Evolutionary conservation across 164 flowering plant genomes (phyloP).

Genomic region (Litsea cubeba): DNA sequence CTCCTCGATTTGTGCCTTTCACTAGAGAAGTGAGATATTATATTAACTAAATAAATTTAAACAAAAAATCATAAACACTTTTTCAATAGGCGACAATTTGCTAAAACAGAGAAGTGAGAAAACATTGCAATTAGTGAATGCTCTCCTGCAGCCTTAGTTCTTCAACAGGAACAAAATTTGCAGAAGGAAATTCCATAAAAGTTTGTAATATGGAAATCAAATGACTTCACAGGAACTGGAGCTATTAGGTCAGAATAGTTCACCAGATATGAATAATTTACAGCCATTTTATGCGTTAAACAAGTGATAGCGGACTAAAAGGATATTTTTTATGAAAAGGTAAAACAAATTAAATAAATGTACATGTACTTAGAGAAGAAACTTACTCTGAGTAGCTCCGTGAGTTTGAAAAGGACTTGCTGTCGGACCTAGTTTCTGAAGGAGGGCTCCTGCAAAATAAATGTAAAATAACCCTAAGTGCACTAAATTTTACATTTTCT

Average conservation of each 20-base stretch:
- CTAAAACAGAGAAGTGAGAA: neutral
- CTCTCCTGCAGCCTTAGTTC: neutral
- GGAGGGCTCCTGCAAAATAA: constrained; percentile 30
- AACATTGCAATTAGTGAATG: neutral
- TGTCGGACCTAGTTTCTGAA: constrained; percentile 34
- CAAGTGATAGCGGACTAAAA: neutral
- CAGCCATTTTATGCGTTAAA: neutral
- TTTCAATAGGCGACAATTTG: neutral
- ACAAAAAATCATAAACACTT: neutral
- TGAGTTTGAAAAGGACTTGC: constrained; percentile 56
- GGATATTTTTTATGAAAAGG: too few species aligned
- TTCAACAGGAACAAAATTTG: neutral
- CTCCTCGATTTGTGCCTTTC: constrained; percentile 56
- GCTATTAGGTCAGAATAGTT: neutral
- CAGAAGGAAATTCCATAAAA: neutral
- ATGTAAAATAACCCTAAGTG: neutral
- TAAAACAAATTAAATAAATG: neutral
- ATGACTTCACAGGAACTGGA: neutral
- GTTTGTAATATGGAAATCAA: neutral
- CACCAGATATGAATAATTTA: neutral
- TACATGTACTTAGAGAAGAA: neutral
- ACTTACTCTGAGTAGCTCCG: constrained; percentile 51
- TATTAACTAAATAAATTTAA: neutral
- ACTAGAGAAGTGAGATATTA: constrained; percentile 17
- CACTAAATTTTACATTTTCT: neutral